Evolutionary conservation across 2,329 filamentous ascomycete genomes (phyloP), one percentile per base, ranked within the genome.

Genomic region (Aureobasidium sp.): DNA sequence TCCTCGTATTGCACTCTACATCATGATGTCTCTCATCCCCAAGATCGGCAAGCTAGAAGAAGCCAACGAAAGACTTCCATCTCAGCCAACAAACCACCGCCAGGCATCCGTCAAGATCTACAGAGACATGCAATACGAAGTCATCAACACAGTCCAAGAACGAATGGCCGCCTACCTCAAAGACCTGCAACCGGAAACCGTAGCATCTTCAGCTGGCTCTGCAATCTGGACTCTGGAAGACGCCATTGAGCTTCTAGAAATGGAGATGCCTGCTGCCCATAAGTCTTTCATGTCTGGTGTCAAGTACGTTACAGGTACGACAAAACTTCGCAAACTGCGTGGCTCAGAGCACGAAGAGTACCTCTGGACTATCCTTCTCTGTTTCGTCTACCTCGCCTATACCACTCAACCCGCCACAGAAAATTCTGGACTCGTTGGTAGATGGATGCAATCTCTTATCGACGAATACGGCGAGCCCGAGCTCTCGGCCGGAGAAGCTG

Each of bases 31-130:
- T 1, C 67, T 74, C 8, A 65, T 68, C 26, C 71, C 72, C 1
- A 72, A 76, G 41, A 67, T 70, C 41, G 64, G 66, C 17, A 74
- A 71, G 44, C 65, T 73, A 9, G 66, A 71, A 39, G 50, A 66
- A 32, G 66, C 65, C 27, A 67, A 68, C 6, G 63, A 66, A 2
- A 52, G 36, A 4, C 62, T 72, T 26, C 69, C 72, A 5, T 44
- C 26, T 6, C 51, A 65, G 41, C 73, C 73, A 9, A 39, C 55
- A 42, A 79, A 77, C 64, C 50, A 66, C 2, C 76, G 72, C 61
- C 77, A 79, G 67, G 68, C 65, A 29, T 73, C 73, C 50, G 76
- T 77, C 2, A 71, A 71, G 41, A 74, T 76, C 7, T 80, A 79
- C 65, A 74, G 78, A 23, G 70, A 74, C 48, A 70, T 75, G 7